A percentile compares a stretch with the other conserved stretches of the same genome.
phyloP scores from a whole-genome alignment of 2,329 filamentous ascomycete species.

The Monilinia aucupariae region DNA sequence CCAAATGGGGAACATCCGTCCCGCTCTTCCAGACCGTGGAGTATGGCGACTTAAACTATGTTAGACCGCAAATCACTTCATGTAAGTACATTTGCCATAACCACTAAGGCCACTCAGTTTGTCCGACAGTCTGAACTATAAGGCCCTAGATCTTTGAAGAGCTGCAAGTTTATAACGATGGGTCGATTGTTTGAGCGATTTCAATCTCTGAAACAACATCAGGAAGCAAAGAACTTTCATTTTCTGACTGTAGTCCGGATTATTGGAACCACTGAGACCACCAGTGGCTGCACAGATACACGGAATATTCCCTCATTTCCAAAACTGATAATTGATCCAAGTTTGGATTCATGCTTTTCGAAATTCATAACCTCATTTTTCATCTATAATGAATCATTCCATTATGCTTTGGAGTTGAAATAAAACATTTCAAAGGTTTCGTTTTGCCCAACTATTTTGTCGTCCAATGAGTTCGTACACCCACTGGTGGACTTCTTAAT shows the following conservation, averaged over 20 bases:
- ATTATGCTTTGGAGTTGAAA: not conserved
- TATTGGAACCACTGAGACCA: too few species aligned
- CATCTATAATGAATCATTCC: not conserved
- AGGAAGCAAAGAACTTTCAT: too few species aligned
- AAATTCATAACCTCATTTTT: not conserved
- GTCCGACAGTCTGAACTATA: too few species aligned
- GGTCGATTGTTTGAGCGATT: too few species aligned
- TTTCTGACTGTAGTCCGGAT: too few species aligned
- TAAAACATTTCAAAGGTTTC: too few species aligned
- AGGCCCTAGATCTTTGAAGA: too few species aligned
- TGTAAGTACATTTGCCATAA: not conserved
- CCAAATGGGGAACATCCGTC: too few species aligned
- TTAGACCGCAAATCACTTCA: not conserved
- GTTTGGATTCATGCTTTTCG: not conserved
- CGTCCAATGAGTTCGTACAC: not conserved
- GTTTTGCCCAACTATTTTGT: not conserved
- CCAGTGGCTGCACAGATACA: not conserved
- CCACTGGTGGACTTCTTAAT: not conserved
- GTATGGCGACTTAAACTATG: too few species aligned
- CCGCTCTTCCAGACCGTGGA: too few species aligned
- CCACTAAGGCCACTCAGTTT: not conserved
- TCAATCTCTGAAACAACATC: too few species aligned
- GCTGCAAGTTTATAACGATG: too few species aligned
- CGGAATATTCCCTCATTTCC: not conserved
- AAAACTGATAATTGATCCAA: not conserved